These are phyloP conservation scores for Colletotrichum viniferum DNA, from an alignment of 2,329 filamentous ascomycete genomes.

Conservation along the genomic window DNA sequence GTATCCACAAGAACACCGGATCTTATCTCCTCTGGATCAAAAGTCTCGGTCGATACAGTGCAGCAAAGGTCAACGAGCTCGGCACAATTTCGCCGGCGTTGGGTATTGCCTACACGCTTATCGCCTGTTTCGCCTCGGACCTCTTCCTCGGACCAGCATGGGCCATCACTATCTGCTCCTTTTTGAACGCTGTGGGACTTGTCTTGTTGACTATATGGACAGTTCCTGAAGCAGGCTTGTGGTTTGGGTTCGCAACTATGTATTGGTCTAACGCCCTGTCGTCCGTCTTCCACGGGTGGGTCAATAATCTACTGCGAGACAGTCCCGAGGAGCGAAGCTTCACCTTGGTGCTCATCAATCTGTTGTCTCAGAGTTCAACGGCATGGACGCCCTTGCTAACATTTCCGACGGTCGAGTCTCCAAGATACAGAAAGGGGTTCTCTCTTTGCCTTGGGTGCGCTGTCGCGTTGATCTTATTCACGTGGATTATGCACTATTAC, in stretches of 20 bases:
- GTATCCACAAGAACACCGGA: constrained; percentile 40
- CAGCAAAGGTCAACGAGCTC: constrained; percentile 56
- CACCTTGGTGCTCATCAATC: background rate
- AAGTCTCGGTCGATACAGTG: constrained; percentile 43
- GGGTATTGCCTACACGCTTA: background rate
- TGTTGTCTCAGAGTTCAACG: constrained; percentile 57
- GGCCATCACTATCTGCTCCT: constrained; percentile 27
- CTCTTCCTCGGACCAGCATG: constrained; percentile 28
- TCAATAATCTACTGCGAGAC: background rate
- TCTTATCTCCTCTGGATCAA: constrained; percentile 44
- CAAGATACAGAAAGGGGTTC: constrained; percentile 46
- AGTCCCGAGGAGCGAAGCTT: constrained; percentile 7
- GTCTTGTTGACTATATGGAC: constrained; percentile 57
- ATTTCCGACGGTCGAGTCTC: constrained; percentile 49
- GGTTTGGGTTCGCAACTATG: constrained; percentile 53
- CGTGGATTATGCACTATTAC: constrained; percentile 9
- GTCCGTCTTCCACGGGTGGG: constrained; percentile 9
- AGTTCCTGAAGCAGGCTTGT: constrained; percentile 58
- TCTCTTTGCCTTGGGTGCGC: constrained; percentile 35
- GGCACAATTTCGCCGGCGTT: background rate
- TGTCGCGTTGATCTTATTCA: background rate
- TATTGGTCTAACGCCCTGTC: background rate
- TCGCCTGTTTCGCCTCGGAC: background rate
- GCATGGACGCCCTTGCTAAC: constrained; percentile 59
- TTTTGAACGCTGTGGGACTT: background rate